A percentile compares a stretch with the other conserved stretches of the same genome.
phyloP scores from a whole-genome alignment of 495 filamentous ascomycete species.

The Acidiella bohemica region DNA sequence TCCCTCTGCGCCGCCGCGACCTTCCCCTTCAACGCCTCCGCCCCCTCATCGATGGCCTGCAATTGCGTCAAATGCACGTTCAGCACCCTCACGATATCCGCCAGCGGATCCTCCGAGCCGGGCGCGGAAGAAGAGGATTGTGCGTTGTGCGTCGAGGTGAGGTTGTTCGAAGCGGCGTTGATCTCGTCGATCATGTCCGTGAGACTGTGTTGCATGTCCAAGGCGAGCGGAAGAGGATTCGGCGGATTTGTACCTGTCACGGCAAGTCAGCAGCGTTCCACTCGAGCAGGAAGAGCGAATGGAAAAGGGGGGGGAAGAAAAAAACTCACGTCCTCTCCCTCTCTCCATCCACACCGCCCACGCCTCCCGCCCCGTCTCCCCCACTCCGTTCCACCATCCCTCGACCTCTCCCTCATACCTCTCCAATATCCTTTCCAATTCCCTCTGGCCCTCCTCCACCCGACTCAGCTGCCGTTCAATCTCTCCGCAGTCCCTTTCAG shows the following conservation, averaged over 20 bases:
- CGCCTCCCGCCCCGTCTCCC: slow-evolving; percentile 19
- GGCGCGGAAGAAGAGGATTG: slow-evolving; percentile 51
- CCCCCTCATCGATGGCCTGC: slow-evolving; percentile 79
- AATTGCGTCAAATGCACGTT: slow-evolving; percentile 81
- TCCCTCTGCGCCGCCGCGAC: slow-evolving; percentile 66
- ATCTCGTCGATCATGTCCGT: slow-evolving; percentile 98
- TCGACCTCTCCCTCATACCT: slow-evolving; percentile 83
- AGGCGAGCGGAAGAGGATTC: slow-evolving; percentile 16
- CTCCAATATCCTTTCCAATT: slow-evolving; percentile 70
- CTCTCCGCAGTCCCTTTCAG: slow-evolving; percentile 76
- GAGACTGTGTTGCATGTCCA: slow-evolving; percentile 58
- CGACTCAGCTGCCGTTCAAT: slow-evolving; percentile 77
- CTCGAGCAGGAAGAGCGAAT: too few relatives aligned
- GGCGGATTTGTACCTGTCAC: slow-evolving; percentile 26
- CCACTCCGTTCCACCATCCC: slow-evolving; percentile 46
- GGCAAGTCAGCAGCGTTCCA: slow-evolving; percentile 10
- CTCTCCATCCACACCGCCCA: slow-evolving; percentile 89
- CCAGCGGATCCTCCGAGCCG: slow-evolving; percentile 51
- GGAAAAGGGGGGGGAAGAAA: too few relatives aligned
- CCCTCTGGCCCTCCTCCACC: slow-evolving; percentile 85
- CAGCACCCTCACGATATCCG: slow-evolving; percentile 83
- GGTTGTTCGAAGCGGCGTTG: slow-evolving; percentile 65
- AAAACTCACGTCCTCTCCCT: slow-evolving; percentile 66
- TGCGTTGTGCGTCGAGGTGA: slow-evolving; percentile 64
- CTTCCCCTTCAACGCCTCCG: slow-evolving; percentile 64